Evolutionary conservation across 2,329 filamentous ascomycete genomes (phyloP).

Genomic region (Allantophomopsis lycopodina): DNA sequence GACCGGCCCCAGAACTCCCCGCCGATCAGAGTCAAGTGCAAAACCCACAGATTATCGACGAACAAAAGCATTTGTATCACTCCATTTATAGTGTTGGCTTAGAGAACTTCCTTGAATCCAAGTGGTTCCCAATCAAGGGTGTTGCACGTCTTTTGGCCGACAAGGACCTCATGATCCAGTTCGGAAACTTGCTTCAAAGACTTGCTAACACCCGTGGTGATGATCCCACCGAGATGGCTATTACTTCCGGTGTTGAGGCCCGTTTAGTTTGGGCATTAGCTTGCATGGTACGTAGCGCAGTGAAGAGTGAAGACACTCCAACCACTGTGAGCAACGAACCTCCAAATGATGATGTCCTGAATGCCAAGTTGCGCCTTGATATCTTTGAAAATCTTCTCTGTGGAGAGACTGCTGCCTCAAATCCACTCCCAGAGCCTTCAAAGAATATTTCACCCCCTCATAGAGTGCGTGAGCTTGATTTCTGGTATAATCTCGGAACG

Average conservation of each 20-base stretch:
- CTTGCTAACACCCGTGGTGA: slow-evolving; percentile 33
- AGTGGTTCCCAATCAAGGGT: slow-evolving; percentile 56
- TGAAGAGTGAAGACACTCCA: slow-evolving; percentile 16
- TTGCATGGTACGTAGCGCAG: slow-evolving; percentile 21
- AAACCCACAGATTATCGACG: slow-evolving; percentile 26
- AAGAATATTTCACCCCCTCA: slow-evolving; percentile 36
- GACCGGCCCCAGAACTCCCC: slow-evolving; percentile 42
- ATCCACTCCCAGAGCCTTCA: slow-evolving; percentile 38
- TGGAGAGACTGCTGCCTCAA: slow-evolving; percentile 48
- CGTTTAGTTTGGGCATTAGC: slow-evolving; percentile 47
- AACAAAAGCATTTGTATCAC: slow-evolving; percentile 59
- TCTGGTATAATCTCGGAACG: slow-evolving; percentile 69
- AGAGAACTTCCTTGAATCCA: slow-evolving; percentile 66
- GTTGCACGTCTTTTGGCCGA: slow-evolving; percentile 31
- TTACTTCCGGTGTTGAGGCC: slow-evolving; percentile 40
- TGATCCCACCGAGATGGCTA: slow-evolving; percentile 36
- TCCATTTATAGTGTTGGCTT: slow-evolving; percentile 65
- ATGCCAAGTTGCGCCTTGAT: slow-evolving; percentile 56
- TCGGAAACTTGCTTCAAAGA: slow-evolving; percentile 49
- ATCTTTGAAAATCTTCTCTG: slow-evolving; percentile 67
- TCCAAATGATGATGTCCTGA: slow-evolving; percentile 42
- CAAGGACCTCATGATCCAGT: slow-evolving; percentile 46
- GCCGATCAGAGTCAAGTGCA: slow-evolving; percentile 32
- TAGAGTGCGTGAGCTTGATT: slow-evolving; percentile 53
- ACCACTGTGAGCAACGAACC: slow-evolving; percentile 21